phyloP scores from a whole-genome alignment of 306 rosid species.

The Vachellia collinsii region DNA sequence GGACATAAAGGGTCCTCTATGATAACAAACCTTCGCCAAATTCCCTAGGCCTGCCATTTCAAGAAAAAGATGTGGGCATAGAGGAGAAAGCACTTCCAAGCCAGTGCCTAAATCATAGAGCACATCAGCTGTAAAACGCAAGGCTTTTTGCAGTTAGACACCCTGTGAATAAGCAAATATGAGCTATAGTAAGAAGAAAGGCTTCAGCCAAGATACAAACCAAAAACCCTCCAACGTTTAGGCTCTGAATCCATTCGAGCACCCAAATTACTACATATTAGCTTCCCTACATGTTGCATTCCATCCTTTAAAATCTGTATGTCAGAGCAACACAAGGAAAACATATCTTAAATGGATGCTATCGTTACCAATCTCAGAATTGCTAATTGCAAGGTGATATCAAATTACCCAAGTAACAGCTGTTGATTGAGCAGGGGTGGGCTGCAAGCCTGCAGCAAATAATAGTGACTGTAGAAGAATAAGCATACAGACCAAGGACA shows the following conservation, averaged over 20 bases:
- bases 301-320: slow-evolving; percentile 90
- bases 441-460: slow-evolving; percentile 99
- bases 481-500: slow-evolving; percentile 51
- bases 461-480: slow-evolving; percentile 89
- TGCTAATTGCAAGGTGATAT: slow-evolving; percentile 22
- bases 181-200: slow-evolving; percentile 1
- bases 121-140: slow-evolving; percentile 78
- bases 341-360: slow-evolving; percentile 20
- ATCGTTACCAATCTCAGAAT: slow-evolving; percentile 22
- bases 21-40: slow-evolving; percentile 71
- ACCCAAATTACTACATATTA: slow-evolving; percentile 91
- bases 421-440: slow-evolving; percentile 96
- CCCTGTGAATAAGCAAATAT: slow-evolving; percentile 21
- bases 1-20: slow-evolving; percentile 15
- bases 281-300: slow-evolving; percentile 93
- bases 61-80: slow-evolving; percentile 95
- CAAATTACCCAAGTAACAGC: slow-evolving; percentile 96
- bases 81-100: slow-evolving; percentile 94
- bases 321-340: slow-evolving; percentile 3
- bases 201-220: slow-evolving; percentile 49
- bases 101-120: slow-evolving; percentile 91
- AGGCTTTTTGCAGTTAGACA: slow-evolving; percentile 36
- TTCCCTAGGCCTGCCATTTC: slow-evolving; percentile 96
- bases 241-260: slow-evolving; percentile 99
- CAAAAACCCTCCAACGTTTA: slow-evolving; percentile 87